Base-by-base conservation (phyloP, 2,329 filamentous ascomycete species). In the Pseudogymnoascus sp. region DNA sequence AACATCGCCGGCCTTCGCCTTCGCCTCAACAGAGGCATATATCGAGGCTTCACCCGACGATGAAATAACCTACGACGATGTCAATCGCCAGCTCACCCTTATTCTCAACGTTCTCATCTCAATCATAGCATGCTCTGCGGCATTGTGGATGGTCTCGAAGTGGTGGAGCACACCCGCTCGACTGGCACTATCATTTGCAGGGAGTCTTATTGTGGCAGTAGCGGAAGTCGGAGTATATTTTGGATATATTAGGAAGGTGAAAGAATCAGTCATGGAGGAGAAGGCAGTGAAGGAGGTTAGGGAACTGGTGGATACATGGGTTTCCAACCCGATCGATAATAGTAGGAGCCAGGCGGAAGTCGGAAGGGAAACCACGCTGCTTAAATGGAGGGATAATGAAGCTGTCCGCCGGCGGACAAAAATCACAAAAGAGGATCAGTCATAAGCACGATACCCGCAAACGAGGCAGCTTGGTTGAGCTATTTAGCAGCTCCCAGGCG, bases 31-130 rank as follows among this genome's bases (percentile, higher is more conserved):
- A 42, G 72, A 75, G 16, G 75, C 76, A 26, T 82, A 82, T 64
- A 70, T 78, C 5, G 61, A 68, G 16, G 66, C 74, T 62, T 59
- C 68, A 6, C 80, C 81, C 64, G 78, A 84, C 67, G 88, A 91
- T 66, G 86, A 88, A 1, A 77, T 89, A 2, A 87, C 86, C 2
- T 87, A 86, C 67, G 82, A 83, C 37, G 90, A 95, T 65, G 80
- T 95, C 1, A 88, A 93, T 72, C 82, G 89, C n/a, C 91, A 95
- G 71, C 77, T 95, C 63, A 86, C 89, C 44, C 80, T 97, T 6
- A 91, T 97, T 61, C 81, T 96, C 70, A 99, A 97, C 74, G 91
- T 97, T 61, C 77, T 97, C 40, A 81, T 96, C 62, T 96, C 91
- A 61, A 89, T 97, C 62, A 78, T 93, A 2, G 90, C 93, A 50